Evolutionary conservation across 805 yeast genomes (phyloP), one percentile per base, ranked within the genome.

Genomic region (Monosporozyma yasuniensis): DNA sequence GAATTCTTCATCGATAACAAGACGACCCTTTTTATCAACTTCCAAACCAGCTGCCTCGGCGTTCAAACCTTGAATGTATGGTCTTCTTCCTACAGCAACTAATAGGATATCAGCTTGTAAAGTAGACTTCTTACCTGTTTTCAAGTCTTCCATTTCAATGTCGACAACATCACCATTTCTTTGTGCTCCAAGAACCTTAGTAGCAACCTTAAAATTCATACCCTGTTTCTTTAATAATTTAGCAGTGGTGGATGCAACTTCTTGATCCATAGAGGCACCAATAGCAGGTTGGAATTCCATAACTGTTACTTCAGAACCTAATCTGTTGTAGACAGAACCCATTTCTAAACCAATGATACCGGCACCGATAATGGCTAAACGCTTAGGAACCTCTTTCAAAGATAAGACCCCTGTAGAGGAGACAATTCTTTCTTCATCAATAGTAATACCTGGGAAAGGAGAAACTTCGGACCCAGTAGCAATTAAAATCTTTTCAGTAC

Each of bases 391-490:
- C 75, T 90, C 96, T 69, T 80, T 78, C 61, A 93, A 77, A 22
- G 84, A 70, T 51, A 93, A 73, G 52, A 87, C 86, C 62, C 99
- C 99, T 44, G 99, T 93, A 30, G 97, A 89, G 35, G 96, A 78
- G 49, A 93, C 97, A 59, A 93, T 93, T 75, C 95, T 84, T 77
- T 91, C 95, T 74, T 93, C 98, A 66, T 93, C 99, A 57, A 93
- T 81, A 60, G 81, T 83, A 61, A 93, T 87, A 54, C 99, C 99
- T 60, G 99, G 99, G 90, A 93, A 93, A 47, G 98, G 97, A 39
- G 97, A 85, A 50, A 90, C 90, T 73, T 93, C 99, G 32, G 98
- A 90, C 55, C 99, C 99, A 37, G 99, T 93, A 59, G 99, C 99
- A 66, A 93, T 80, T 66, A 93, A 86, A 70, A 93, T 76, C 72